Evolutionary conservation across 2,329 filamentous ascomycete genomes (phyloP).

Genomic region (Didymosphaeria variabile): DNA sequence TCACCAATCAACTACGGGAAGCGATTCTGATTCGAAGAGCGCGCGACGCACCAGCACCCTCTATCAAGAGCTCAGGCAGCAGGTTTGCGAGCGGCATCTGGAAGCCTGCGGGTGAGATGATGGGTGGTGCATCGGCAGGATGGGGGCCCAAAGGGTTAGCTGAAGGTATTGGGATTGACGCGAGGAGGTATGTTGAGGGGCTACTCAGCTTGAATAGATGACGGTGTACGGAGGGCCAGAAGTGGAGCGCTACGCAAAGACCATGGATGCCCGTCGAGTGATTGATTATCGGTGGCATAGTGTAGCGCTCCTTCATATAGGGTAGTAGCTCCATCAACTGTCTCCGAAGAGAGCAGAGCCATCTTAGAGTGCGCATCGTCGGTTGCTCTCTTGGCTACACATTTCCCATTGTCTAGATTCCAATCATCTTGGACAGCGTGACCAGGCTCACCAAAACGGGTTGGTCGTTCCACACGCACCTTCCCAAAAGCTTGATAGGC

Average conservation of each 20-base stretch:
- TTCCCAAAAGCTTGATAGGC: neutral
- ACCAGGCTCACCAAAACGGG: neutral
- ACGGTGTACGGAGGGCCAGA: constrained; percentile 3
- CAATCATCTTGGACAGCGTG: neutral
- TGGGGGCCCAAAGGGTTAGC: constrained; percentile 69
- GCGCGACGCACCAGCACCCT: constrained; percentile 39
- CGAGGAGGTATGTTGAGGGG: constrained; percentile 76
- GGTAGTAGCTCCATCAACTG: too few relatives aligned
- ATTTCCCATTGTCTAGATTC: neutral
- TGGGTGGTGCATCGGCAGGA: constrained; percentile 55
- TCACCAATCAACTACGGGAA: constrained; percentile 47
- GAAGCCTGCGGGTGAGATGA: constrained; percentile 39
- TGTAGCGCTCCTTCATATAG: too few relatives aligned
- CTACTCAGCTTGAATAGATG: constrained; percentile 68
- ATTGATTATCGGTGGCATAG: too few relatives aligned
- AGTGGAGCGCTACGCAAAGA: neutral
- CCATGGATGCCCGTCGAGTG: too few relatives aligned
- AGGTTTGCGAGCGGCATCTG: constrained; percentile 46
- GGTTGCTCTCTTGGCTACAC: too few relatives aligned
- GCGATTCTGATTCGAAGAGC: constrained; percentile 55
- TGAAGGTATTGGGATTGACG: constrained; percentile 80
- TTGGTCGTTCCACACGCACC: neutral
- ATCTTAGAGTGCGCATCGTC: too few relatives aligned
- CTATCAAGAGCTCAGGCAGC: constrained; percentile 29
- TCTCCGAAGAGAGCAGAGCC: too few relatives aligned